Conservation (phyloP, 148 eudicot species). For the Chenopodium berlandieri region DNA sequence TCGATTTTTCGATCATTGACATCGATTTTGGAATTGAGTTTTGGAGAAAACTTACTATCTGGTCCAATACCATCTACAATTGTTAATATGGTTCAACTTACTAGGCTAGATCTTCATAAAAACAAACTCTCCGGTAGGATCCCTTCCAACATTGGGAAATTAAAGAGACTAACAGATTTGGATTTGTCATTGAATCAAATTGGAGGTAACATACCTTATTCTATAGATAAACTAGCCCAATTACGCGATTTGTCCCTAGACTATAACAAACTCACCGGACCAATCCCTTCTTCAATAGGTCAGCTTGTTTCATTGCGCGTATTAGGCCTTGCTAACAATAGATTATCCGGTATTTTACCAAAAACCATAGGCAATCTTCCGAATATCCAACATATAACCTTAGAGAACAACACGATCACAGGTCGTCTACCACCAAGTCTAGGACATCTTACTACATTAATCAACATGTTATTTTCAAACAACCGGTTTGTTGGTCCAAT, state of each 20-base stretch:
- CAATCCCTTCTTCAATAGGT: slow-evolving; percentile 49
- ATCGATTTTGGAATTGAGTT: slow-evolving; percentile 39
- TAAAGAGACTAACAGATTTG: slow-evolving; percentile 33
- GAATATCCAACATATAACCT: slow-evolving; percentile 38
- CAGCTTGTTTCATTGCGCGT: slow-evolving; percentile 44
- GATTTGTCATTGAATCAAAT: slow-evolving; percentile 63
- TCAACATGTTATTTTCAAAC: slow-evolving; percentile 40
- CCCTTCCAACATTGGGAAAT: slow-evolving; percentile 51
- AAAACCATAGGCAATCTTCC: slow-evolving; percentile 47
- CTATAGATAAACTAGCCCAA: slow-evolving; percentile 48
- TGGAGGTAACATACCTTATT: slow-evolving; percentile 44
- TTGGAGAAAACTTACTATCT: slow-evolving; percentile 46
- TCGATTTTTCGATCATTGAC: slow-evolving; percentile 33
- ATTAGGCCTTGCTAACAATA: slow-evolving; percentile 38
- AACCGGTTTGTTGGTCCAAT: slow-evolving; percentile 53
- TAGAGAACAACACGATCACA: slow-evolving; percentile 52
- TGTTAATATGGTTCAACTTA: slow-evolving; percentile 30
- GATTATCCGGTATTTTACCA: slow-evolving; percentile 47
- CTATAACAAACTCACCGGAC: slow-evolving; percentile 42
- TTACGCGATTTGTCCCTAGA: slow-evolving; percentile 38
- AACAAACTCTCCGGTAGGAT: slow-evolving; percentile 50
- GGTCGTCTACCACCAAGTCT: slow-evolving; percentile 56
- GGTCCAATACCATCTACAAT: slow-evolving; percentile 55
- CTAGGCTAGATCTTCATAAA: slow-evolving; percentile 47
- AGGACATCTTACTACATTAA: slow-evolving; percentile 43